Evolutionary conservation across 169 alveolate species (phyloP), one percentile per base, ranked within the genome.

Genomic region (Plasmodium gallinaceum): DNA sequence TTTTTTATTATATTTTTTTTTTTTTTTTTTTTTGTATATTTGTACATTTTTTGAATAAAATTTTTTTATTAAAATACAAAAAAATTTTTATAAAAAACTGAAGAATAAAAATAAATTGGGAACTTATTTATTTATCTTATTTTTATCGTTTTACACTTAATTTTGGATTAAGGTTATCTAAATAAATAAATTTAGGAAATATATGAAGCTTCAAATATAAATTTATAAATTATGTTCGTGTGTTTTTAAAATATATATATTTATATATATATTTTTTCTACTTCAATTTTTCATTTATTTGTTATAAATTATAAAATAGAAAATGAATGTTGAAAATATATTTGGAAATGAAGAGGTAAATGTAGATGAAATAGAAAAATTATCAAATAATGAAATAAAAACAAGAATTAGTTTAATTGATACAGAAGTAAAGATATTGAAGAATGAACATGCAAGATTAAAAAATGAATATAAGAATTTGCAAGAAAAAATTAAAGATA

Each of bases 401-500:
- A 92, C 94, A 2, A 52, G 96, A 78, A 85, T 86, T 42, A 91
- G 93, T 60, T 80, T 94, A 93, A 94, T 94, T 24, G 98, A 97
- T 91, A 89, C 97, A 1, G 98, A 97, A 83, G 96, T 97, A 20
- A 90, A 96, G 80, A 93, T 93, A 5, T 91, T 95, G 87, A 97
- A 97, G 91, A 96, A 97, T 57, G 98, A 97, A 72, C 94, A 94
- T 76, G 93, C 97, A 5, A 94, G 98, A 60, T 88, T 96, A 74
- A 95, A 96, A 83, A 96, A 96, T 24, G 98, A 97, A 32, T 94
- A 94, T 74, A 92, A 93, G 74, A 94, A 93, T 89, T 86, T 95
- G 74, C 98, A 95, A 66, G 97, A 96, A 54, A 88, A 97, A 71
- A 96, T 96, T 32, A 96, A 97, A 93, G 98, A 97, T 76, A 97